Base-by-base conservation (phyloP, 148 eudicot species). In the Camellia granthamiana region DNA sequence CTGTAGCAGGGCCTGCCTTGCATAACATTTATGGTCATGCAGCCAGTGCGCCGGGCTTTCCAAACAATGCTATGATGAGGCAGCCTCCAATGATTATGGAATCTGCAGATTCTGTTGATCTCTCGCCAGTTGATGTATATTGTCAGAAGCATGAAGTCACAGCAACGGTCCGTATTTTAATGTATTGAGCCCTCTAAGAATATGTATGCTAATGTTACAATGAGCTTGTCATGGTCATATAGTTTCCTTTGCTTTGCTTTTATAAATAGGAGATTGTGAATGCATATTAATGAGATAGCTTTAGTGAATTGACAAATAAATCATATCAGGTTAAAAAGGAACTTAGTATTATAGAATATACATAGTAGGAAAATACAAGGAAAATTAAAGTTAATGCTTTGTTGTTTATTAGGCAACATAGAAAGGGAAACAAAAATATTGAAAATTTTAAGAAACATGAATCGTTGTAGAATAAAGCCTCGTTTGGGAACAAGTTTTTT, bases 141-240 rank as follows among this genome's bases (percentile, higher is more conserved):
- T 86, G 97, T 61, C 90, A 90, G 75, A 87, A 89, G 80, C 97
- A 96, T 81, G 99, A 96, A 90, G 93, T 96, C 73, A 90, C 97
- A 68, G 94, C 98, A 77, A 89, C 94, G 86, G 99, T 96, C 56
- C 78, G 94, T 90, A 74, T 76, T 71, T 73, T 77, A 47, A 51
- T 70, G 64, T 68, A 46, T 67, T 80, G 62, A 49, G 63, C 66
- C 49, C 30, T 19, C 55, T 16, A 18, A 18, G 56, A 30, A 8
- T 51, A n/a, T 42, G 41, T 59, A 60, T 56, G 58, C 67, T 21
- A 7, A 18, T 6, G 44, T 54, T 42, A 42, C 46, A 7, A 56
- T 76, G 15, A 47, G 5, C 69, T 3, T 46, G 16, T 46, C 38
- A 75, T 59, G 13, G 54, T 47, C 44, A 16, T 51, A 58, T 62